A percentile compares a stretch with the other conserved stretches of the same genome.
phyloP scores from a whole-genome alignment of 352 stramenopile genomes.

The Elongisporangium undulatum region DNA sequence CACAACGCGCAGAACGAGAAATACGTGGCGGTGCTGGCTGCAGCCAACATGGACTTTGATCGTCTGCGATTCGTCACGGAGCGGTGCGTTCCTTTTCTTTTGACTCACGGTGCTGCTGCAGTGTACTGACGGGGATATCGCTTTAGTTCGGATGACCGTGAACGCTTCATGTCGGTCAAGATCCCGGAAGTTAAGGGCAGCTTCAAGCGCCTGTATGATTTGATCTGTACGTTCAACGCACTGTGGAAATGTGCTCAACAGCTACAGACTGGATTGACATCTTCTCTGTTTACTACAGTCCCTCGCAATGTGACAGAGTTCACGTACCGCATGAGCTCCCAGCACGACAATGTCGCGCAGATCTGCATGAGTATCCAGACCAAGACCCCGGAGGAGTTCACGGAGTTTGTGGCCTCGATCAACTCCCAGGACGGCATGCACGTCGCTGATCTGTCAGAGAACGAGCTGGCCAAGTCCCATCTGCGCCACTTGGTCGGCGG shows the following conservation, averaged over 20 bases:
- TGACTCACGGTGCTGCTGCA: background rate
- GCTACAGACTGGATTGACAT: background rate
- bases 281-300: constrained; percentile 13
- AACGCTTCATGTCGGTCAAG: constrained; percentile 94
- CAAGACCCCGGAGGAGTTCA: constrained; percentile 56
- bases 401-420: constrained; percentile 61
- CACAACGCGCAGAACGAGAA: constrained; percentile 56
- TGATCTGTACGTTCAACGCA: constrained; percentile 49
- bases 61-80: constrained; percentile 95
- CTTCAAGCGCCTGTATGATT: constrained; percentile 82
- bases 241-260: background rate
- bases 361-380: constrained; percentile 97
- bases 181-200: constrained; percentile 94
- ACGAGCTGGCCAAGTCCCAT: constrained; percentile 96
- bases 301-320: constrained; percentile 95
- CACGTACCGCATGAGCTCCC: constrained; percentile 91
- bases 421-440: constrained; percentile 78
- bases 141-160: constrained; percentile 87
- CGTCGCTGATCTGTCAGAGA: constrained; percentile 92
- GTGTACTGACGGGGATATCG: background rate
- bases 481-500: constrained; percentile 95
- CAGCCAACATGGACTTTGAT: constrained; percentile 99
- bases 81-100: constrained; percentile 15
- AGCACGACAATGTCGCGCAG: constrained; percentile 75
- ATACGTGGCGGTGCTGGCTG: constrained; percentile 94